Evolutionary conservation across 1,139 yeast species (phyloP).

Genomic region (Scheffersomyces insectosa): DNA sequence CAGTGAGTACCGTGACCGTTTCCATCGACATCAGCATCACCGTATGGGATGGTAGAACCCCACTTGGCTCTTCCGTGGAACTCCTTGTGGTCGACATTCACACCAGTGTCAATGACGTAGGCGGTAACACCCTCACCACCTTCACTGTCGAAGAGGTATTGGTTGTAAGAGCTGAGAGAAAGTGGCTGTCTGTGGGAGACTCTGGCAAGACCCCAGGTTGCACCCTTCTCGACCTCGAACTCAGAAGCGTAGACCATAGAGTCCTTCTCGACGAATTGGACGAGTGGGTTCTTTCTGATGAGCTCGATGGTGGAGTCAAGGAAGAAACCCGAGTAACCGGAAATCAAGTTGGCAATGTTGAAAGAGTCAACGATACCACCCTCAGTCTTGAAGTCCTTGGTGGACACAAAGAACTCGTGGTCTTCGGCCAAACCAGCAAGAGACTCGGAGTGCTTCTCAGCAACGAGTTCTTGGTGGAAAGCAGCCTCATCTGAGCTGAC

Average conservation of each 20-base stretch:
- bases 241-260: conserved; percentile 70
- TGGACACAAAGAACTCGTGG: conserved; percentile 42
- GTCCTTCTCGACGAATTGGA: conserved; percentile 78
- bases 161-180: conserved; percentile 77
- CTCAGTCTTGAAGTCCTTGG: conserved; percentile 28
- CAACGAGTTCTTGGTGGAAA: conserved; percentile 68
- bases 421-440: conserved; percentile 22
- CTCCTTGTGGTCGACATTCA: conserved; percentile 76
- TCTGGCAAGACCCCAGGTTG: conserved; percentile 97
- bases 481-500: conserved; percentile 50
- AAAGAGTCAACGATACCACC: conserved; percentile 73
- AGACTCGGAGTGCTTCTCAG: conserved; percentile 43
- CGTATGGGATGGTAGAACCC: conserved; percentile 89
- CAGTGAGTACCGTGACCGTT: conserved; percentile 95
- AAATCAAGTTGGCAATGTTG: conserved; percentile 52
- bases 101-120: conserved; percentile 92
- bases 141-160: conserved; percentile 76
- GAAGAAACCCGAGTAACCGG: conserved; percentile 78
- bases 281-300: conserved; percentile 71
- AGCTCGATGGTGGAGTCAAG: conserved; percentile 68
- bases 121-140: conserved; percentile 95
- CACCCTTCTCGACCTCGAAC: conserved; percentile 69
- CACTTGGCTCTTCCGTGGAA: conserved; percentile 91
- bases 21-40: conserved; percentile 83
- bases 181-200: conserved; percentile 83